phyloP scores from a whole-genome alignment of 441 rosid genomes.

The Adansonia madagascariensis region DNA sequence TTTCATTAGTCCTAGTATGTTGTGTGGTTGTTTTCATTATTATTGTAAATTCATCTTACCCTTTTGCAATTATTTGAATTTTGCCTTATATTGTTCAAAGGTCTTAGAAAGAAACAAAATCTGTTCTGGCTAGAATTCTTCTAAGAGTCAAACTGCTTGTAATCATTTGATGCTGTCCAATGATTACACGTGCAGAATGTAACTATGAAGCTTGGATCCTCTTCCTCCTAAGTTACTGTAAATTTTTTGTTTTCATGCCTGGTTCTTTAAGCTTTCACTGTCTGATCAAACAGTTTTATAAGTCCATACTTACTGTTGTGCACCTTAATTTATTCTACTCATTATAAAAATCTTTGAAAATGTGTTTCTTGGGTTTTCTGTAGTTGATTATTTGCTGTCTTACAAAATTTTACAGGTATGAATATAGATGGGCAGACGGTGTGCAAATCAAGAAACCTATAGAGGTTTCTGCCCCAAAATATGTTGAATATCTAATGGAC shows the following conservation, averaged over 20 bases:
- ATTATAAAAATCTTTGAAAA: not conserved
- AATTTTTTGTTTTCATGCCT: not conserved
- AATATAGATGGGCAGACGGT: constrained; percentile 99
- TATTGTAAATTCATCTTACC: not conserved
- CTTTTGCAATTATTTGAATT: not conserved
- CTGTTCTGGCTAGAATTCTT: not conserved
- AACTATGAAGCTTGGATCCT: no score
- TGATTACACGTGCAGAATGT: not conserved
- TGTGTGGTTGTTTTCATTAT: not conserved
- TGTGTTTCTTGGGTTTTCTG: constrained; percentile 8
- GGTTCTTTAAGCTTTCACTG: not conserved
- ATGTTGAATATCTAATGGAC: constrained; percentile 97
- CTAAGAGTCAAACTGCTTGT: not conserved
- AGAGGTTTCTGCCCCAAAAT: constrained; percentile 97
- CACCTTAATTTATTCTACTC: constrained; percentile 12
- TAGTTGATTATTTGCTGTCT: constrained; percentile 25
- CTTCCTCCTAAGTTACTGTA: no score
- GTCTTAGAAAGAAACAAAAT: not conserved
- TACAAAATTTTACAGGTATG: constrained; percentile 61
- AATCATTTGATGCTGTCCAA: not conserved
- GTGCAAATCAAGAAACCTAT: constrained; percentile 97
- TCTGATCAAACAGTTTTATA: constrained; percentile 17
- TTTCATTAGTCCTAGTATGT: not conserved
- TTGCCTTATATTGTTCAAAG: not conserved
- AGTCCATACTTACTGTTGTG: not conserved